These are phyloP conservation scores for Teratosphaeria gauchensis DNA, from an alignment of 2,329 filamentous ascomycete genomes.

Conservation along the genomic window DNA sequence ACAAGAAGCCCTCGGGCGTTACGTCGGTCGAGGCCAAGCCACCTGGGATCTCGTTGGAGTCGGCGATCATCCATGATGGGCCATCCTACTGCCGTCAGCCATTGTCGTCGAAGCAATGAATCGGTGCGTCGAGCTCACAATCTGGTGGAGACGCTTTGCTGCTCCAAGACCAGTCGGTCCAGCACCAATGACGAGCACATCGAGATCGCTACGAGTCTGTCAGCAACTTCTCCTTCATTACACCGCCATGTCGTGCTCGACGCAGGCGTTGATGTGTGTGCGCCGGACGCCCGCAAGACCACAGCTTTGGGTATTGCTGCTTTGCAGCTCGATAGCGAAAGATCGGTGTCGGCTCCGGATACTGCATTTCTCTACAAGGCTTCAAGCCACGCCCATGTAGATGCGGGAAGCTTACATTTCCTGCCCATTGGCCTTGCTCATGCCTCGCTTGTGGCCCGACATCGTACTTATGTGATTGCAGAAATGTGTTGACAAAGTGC, in stretches of 20 bases:
- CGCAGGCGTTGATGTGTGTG: background rate
- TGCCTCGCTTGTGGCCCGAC: conserved; percentile 18
- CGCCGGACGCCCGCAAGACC: background rate
- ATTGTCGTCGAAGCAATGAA: background rate
- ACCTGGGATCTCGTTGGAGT: conserved; percentile 83
- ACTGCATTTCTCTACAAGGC: background rate
- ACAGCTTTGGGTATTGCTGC: background rate
- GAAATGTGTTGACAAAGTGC: background rate
- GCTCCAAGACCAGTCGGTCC: conserved; percentile 95
- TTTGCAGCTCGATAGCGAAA: too few species aligned
- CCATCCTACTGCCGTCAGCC: conserved; percentile 52
- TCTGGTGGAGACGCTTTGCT: conserved; percentile 93
- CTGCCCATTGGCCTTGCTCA: conserved; percentile 25
- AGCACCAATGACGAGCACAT: conserved; percentile 95
- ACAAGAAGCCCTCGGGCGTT: conserved; percentile 93
- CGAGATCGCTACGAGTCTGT: conserved; percentile 59
- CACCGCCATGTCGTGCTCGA: conserved; percentile 1
- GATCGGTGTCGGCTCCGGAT: background rate
- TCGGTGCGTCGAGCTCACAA: conserved; percentile 50
- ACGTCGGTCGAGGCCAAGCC: conserved; percentile 93
- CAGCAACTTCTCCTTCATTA: background rate
- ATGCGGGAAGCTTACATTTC: conserved; percentile 18
- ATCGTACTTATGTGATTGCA: background rate
- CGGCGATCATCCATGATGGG: conserved; percentile 92
- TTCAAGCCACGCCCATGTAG: background rate